Conservation (phyloP, 2,329 filamentous ascomycete species). For the Fusarium circinatum region DNA sequence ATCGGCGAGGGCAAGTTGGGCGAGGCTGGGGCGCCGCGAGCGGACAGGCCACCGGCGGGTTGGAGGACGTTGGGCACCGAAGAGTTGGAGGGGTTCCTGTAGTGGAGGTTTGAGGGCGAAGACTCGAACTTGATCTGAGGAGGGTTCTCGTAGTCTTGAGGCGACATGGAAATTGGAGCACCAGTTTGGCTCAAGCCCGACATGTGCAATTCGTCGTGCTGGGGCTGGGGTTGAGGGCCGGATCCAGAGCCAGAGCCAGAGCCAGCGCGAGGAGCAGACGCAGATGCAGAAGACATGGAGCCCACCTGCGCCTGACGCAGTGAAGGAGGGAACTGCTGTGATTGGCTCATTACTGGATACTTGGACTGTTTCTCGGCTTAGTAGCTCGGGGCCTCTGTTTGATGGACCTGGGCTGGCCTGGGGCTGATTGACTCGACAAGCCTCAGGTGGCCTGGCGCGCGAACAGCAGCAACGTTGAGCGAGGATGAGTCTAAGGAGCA, state of each 20-base stretch:
- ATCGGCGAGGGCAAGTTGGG: slow-evolving; percentile 58
- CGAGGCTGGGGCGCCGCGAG: slow-evolving; percentile 51
- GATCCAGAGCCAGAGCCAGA: slow-evolving; percentile 35
- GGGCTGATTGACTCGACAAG: slow-evolving; percentile 12
- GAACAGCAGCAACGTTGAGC: slow-evolving; percentile 14
- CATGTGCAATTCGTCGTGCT: slow-evolving; percentile 67
- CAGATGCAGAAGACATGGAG: slow-evolving; percentile 34
- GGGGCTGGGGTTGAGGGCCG: slow-evolving; percentile 38
- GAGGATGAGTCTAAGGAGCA: neutral
- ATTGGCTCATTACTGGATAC: slow-evolving; percentile 52
- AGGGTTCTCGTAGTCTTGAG: slow-evolving; percentile 62
- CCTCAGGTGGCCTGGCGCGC: slow-evolving; percentile 23
- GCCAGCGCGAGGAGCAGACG: slow-evolving; percentile 6
- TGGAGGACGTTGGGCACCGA: slow-evolving; percentile 68
- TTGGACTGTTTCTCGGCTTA: slow-evolving; percentile 23
- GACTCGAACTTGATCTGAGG: slow-evolving; percentile 65
- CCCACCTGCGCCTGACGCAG: slow-evolving; percentile 42
- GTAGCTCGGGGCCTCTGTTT: slow-evolving; percentile 17
- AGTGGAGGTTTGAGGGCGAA: slow-evolving; percentile 53
- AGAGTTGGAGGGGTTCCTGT: slow-evolving; percentile 52
- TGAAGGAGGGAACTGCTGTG: slow-evolving; percentile 51
- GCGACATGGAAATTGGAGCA: slow-evolving; percentile 51
- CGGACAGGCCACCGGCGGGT: slow-evolving; percentile 58
- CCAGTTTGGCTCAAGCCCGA: slow-evolving; percentile 54
- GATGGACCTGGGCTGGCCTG: slow-evolving; percentile 27